A percentile compares a stretch with the other conserved stretches of the same genome.
phyloP scores from a whole-genome alignment of 2,329 filamentous ascomycete genomes.

The Fusarium tuaranense region DNA sequence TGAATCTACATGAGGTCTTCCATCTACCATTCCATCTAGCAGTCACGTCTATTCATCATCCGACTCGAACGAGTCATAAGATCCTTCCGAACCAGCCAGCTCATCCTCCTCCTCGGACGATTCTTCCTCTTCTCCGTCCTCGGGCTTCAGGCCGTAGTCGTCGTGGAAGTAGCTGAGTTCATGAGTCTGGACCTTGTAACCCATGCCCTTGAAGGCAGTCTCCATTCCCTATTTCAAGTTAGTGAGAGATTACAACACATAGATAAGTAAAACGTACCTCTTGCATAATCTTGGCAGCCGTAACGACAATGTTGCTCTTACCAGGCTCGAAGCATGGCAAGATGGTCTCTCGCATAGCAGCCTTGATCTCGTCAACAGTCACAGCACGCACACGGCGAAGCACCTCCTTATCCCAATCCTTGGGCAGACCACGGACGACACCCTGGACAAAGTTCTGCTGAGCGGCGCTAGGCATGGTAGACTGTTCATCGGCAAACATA shows the following conservation, averaged over 20 bases:
- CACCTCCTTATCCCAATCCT: constrained; percentile 82
- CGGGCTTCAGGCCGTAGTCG: constrained; percentile 83
- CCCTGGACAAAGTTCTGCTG: constrained; percentile 85
- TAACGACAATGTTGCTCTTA: constrained; percentile 87
- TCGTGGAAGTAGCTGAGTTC: constrained; percentile 86
- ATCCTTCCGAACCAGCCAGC: constrained; percentile 46
- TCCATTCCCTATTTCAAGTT: constrained; percentile 71
- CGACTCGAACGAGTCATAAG: constrained; percentile 45
- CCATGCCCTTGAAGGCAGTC: constrained; percentile 77
- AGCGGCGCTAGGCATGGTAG: constrained; percentile 85
- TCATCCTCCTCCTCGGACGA: constrained; percentile 61
- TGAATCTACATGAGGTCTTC: constrained; percentile 14
- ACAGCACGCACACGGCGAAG: constrained; percentile 83
- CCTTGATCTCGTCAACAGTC: constrained; percentile 79
- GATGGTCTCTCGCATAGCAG: constrained; percentile 79
- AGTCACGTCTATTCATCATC: constrained; percentile 43
- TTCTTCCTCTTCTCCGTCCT: constrained; percentile 67
- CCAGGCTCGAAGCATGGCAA: constrained; percentile 83
- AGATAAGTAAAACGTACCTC: constrained; percentile 68
- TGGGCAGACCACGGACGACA: constrained; percentile 80
- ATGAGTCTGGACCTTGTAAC: constrained; percentile 83
- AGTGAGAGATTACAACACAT: neutral
- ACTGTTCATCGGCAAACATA: constrained; percentile 86
- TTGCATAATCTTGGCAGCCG: constrained; percentile 85
- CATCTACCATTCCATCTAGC: neutral